Evolutionary conservation across 1,284 basidiomycete genomes (phyloP).

Genomic region (Psilocybe mexicana): DNA sequence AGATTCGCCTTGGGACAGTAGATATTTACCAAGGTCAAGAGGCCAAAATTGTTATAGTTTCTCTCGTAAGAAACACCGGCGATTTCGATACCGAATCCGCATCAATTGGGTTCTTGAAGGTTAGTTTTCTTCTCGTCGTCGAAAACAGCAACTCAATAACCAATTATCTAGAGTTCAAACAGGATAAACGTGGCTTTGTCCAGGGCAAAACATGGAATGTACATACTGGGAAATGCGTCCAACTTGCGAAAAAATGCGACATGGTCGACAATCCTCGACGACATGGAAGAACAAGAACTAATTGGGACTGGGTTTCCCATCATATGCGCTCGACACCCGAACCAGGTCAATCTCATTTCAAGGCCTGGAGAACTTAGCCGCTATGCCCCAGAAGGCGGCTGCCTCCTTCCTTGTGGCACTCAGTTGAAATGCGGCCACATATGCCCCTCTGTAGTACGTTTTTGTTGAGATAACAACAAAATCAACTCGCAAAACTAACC

Average conservation of each 20-base stretch:
- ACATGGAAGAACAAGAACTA: neutral
- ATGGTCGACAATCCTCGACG: neutral
- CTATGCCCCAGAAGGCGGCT: neutral
- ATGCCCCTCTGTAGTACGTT: neutral
- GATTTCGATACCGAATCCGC: neutral
- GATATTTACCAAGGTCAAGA: constrained; percentile 1
- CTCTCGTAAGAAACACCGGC: neutral
- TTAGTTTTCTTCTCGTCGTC: neutral
- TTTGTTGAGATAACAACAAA: too few relatives aligned
- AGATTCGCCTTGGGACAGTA: constrained; percentile 1
- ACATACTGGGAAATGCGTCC: neutral
- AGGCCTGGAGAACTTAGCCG: neutral
- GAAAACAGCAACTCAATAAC: neutral
- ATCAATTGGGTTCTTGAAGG: constrained; percentile 1
- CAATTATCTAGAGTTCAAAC: neutral
- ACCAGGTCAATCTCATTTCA: neutral
- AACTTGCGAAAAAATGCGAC: neutral
- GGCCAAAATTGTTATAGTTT: neutral
- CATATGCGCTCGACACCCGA: neutral
- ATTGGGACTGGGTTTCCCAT: neutral
- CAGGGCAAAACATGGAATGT: constrained; percentile 1
- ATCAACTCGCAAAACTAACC: too few relatives aligned
- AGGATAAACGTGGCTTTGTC: neutral
- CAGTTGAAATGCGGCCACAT: neutral
- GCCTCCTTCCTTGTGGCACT: neutral